A percentile compares a stretch with the other conserved stretches of the same genome.
Conservation (phyloP, 2,329 filamentous ascomycete genomes). For the Pseudocercospora musae region DNA sequence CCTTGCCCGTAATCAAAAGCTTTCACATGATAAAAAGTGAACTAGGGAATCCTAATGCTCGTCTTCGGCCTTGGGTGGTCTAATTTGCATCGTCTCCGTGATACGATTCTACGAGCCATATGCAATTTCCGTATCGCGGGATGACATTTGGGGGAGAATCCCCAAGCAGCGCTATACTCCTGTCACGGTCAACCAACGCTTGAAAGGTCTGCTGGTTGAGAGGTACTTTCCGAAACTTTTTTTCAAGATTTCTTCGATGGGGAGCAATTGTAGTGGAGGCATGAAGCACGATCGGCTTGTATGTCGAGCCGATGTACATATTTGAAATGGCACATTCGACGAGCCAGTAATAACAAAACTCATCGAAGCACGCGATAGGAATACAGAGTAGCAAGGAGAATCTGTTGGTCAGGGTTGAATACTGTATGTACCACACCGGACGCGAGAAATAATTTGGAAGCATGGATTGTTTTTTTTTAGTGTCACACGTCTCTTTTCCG, state of each 20-base stretch:
- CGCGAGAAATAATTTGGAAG: background rate
- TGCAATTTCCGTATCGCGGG: background rate
- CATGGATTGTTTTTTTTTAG: too few relatives aligned
- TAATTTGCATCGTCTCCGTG: constrained; percentile 8
- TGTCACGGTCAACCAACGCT: too few relatives aligned
- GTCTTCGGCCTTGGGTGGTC: background rate
- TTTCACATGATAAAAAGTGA: constrained; percentile 8
- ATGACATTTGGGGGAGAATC: constrained; percentile 5
- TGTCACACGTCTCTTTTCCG: background rate
- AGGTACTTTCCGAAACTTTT: background rate
- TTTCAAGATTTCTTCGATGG: background rate
- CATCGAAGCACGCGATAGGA: too few relatives aligned
- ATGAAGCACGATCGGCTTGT: background rate
- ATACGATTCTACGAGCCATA: constrained; percentile 3
- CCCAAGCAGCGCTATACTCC: constrained; percentile 1
- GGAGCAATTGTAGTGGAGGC: background rate
- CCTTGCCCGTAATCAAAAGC: too few relatives aligned
- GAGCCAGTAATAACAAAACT: too few relatives aligned
- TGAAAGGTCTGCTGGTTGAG: constrained; percentile 5
- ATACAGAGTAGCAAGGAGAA: too few relatives aligned
- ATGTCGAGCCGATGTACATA: too few relatives aligned
- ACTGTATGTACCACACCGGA: too few relatives aligned
- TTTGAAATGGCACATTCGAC: too few relatives aligned
- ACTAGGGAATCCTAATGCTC: constrained; percentile 27
- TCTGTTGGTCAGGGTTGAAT: too few relatives aligned